A percentile compares a stretch with the other conserved stretches of the same genome.
These are phyloP conservation scores for Candida dendrica DNA, from an alignment of 805 yeast species.

Conservation along the genomic window DNA sequence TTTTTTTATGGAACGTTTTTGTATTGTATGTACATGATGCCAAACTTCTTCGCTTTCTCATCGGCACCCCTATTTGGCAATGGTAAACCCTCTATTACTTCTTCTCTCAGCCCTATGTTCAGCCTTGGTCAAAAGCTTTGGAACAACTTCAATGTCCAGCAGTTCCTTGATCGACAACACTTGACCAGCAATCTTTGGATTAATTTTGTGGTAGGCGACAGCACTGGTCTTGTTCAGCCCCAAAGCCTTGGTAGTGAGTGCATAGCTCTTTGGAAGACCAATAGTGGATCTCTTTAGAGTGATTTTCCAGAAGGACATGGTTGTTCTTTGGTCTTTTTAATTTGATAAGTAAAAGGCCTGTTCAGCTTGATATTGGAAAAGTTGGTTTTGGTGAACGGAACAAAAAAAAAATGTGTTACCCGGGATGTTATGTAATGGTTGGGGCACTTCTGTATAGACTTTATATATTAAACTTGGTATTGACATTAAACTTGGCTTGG, in stretches of 20 bases:
- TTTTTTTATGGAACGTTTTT: too few relatives aligned
- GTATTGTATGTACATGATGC: neutral
- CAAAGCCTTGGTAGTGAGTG: conserved; percentile 58
- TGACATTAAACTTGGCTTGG: too few relatives aligned
- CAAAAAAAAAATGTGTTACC: too few relatives aligned
- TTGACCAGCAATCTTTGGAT: conserved; percentile 81
- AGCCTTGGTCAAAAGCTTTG: conserved; percentile 38
- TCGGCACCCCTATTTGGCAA: neutral
- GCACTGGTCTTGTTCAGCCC: conserved; percentile 75
- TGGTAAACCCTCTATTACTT: conserved; percentile 42
- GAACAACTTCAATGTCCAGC: conserved; percentile 71
- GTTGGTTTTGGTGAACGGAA: too few relatives aligned
- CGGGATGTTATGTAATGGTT: too few relatives aligned
- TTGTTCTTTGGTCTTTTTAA: too few relatives aligned
- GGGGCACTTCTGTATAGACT: too few relatives aligned
- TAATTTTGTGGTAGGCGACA: conserved; percentile 62
- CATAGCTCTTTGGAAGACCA: conserved; percentile 67
- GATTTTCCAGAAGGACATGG: conserved; percentile 50
- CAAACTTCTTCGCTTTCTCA: neutral
- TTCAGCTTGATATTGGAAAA: too few relatives aligned
- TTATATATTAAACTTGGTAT: too few relatives aligned
- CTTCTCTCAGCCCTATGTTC: conserved; percentile 52
- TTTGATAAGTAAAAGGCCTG: too few relatives aligned
- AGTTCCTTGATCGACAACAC: conserved; percentile 78
- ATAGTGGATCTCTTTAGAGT: conserved; percentile 78